A percentile compares a stretch with the other conserved stretches of the same genome.
These are phyloP conservation scores for Tuctoria greenei DNA, from an alignment of 176 grass and related monocot species.

Conservation along the genomic window DNA sequence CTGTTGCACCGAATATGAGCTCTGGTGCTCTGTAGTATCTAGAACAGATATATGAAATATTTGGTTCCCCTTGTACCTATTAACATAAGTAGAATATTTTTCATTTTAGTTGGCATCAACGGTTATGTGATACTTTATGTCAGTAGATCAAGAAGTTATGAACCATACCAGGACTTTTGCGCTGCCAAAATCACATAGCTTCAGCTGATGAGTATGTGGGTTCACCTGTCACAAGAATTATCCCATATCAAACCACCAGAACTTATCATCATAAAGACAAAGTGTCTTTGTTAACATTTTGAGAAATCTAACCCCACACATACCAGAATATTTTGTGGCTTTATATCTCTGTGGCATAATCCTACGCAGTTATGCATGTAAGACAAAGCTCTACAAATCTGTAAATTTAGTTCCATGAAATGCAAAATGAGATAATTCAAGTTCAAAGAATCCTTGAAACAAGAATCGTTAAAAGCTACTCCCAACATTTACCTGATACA, in stretches of 20 bases:
- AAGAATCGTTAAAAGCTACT: constrained; percentile 7
- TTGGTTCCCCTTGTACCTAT: constrained; percentile 83
- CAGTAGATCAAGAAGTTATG: constrained; percentile 11
- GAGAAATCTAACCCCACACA: constrained; percentile 23
- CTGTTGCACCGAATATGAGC: constrained; percentile 86
- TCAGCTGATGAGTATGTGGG: constrained; percentile 80
- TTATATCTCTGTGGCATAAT: constrained; percentile 91
- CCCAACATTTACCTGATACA: constrained; percentile 66
- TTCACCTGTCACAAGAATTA: constrained; percentile 66
- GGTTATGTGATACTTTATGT: neutral
- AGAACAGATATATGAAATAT: constrained; percentile 95
- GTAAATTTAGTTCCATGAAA: constrained; percentile 36
- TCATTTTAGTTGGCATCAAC: constrained; percentile 10
- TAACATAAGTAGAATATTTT: constrained; percentile 19
- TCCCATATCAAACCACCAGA: constrained; percentile 21
- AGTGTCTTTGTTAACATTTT: constrained; percentile 1
- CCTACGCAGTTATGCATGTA: constrained; percentile 67
- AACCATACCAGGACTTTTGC: constrained; percentile 81
- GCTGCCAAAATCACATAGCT: constrained; percentile 83
- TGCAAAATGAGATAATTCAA: neutral
- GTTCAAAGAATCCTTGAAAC: constrained; percentile 3
- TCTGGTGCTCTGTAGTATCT: constrained; percentile 94
- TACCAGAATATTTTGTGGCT: constrained; percentile 91
- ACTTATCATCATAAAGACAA: neutral
- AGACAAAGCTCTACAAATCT: constrained; percentile 81